Evolutionary conservation across 2,329 filamentous ascomycete species (phyloP).

Genomic region (Immersiporthe knoxdaviesiana): DNA sequence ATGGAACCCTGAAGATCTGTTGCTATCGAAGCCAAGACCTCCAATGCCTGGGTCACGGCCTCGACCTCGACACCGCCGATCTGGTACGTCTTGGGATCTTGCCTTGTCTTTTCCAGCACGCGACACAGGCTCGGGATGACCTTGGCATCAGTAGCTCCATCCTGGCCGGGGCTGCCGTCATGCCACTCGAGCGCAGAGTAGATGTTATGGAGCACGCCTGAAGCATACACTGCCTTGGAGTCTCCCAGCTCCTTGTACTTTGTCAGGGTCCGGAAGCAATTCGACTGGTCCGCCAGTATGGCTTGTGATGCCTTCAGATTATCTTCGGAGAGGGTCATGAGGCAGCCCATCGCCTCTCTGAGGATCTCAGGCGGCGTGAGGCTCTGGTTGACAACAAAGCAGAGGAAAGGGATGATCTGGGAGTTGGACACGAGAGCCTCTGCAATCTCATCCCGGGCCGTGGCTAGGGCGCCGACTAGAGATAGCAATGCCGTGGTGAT

Average conservation of each 20-base stretch:
- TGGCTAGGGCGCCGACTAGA: conserved; percentile 57
- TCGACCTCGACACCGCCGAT: conserved; percentile 47
- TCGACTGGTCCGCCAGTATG: conserved; percentile 53
- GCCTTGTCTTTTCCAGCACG: conserved; percentile 43
- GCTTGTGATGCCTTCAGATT: conserved; percentile 56
- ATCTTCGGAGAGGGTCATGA: conserved; percentile 64
- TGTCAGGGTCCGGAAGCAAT: conserved; percentile 54
- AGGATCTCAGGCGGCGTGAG: conserved; percentile 46
- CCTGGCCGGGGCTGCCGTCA: conserved; percentile 52
- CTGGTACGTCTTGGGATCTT: conserved; percentile 32
- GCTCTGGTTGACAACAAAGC: conserved; percentile 51
- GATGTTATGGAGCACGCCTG: conserved; percentile 65
- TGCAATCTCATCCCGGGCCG: conserved; percentile 64
- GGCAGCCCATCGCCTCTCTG: conserved; percentile 56
- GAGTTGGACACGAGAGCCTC: conserved; percentile 55
- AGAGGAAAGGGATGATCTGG: conserved; percentile 57
- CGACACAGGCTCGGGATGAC: conserved; percentile 51
- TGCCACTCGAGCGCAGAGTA: conserved; percentile 59
- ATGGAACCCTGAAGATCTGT: conserved; percentile 59
- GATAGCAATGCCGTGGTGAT: conserved; percentile 58
- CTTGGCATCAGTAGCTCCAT: conserved; percentile 53
- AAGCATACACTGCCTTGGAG: conserved; percentile 58
- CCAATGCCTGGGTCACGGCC: conserved; percentile 58
- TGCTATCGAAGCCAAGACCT: conserved; percentile 67
- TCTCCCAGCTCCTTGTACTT: conserved; percentile 52